Evolutionary conservation across 1,139 yeast species (phyloP).

Genomic region (Pichiaceae sp.): DNA sequence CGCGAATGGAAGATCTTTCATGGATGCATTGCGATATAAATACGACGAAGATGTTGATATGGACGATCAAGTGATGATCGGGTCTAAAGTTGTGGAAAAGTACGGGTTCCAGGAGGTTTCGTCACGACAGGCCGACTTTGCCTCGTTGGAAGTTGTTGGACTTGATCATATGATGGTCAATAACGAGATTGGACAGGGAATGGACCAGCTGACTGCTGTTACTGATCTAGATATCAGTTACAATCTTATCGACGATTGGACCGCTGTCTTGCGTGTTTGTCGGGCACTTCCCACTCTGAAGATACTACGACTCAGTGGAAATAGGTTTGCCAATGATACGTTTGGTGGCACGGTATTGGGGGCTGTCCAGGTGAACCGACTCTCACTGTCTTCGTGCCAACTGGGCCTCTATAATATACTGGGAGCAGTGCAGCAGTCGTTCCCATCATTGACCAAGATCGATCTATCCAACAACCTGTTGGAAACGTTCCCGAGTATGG

Average conservation of each 20-base stretch:
- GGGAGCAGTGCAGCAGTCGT: constrained; percentile 1
- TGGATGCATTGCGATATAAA: constrained; percentile 39
- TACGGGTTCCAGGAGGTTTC: constrained; percentile 58
- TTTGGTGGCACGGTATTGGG: background rate
- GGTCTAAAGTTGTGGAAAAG: constrained; percentile 49
- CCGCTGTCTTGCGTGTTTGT: constrained; percentile 32
- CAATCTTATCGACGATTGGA: constrained; percentile 43
- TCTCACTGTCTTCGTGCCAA: constrained; percentile 26
- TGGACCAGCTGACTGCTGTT: constrained; percentile 23
- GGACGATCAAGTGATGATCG: constrained; percentile 25
- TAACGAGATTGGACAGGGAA: constrained; percentile 12
- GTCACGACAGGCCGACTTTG: constrained; percentile 37
- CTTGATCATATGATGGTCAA: constrained; percentile 33
- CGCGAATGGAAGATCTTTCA: constrained; percentile 26
- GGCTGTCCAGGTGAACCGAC: constrained; percentile 7
- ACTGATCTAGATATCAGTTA: constrained; percentile 50
- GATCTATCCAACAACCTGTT: constrained; percentile 3
- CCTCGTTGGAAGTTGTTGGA: constrained; percentile 38
- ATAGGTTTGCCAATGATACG: constrained; percentile 42
- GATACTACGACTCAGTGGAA: constrained; percentile 55
- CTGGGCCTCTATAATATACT: constrained; percentile 24
- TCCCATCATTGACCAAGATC: background rate
- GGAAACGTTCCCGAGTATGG: background rate
- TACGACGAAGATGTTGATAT: constrained; percentile 29
- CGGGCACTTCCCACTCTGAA: constrained; percentile 29